Percentiles rank a stretch among this genome's conserved stretches.
These are phyloP conservation scores for Penicillium glabrum DNA, from an alignment of 2,329 filamentous ascomycete species.

Conservation along the genomic window DNA sequence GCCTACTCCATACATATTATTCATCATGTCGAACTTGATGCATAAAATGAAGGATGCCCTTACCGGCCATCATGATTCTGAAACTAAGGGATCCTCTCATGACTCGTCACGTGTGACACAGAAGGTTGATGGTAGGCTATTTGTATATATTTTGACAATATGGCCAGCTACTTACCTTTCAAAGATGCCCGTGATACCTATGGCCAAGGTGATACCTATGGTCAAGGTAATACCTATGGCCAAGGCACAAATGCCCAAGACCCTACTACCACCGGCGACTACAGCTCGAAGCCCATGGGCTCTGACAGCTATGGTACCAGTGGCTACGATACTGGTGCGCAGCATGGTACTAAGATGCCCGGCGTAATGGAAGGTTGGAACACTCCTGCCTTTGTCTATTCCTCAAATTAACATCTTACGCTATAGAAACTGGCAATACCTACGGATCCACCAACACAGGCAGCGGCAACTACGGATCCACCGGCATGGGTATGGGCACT, in stretches of 20 bases:
- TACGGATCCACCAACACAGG: slow-evolving; percentile 4
- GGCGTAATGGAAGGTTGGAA: slow-evolving; percentile 1
- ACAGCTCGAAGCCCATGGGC: slow-evolving; percentile 1
- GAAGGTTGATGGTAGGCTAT: slow-evolving; percentile 11
- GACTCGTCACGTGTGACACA: slow-evolving; percentile 27
- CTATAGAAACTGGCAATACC: background rate
- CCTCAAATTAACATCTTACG: background rate
- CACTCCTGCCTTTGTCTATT: background rate
- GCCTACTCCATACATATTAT: background rate
- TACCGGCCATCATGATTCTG: slow-evolving; percentile 28
- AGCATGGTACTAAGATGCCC: background rate
- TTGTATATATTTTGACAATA: background rate
- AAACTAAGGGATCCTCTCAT: slow-evolving; percentile 30
- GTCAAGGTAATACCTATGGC: background rate
- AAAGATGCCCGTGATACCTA: slow-evolving; percentile 8
- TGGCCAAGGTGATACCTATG: background rate
- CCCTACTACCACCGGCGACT: background rate
- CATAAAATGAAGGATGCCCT: slow-evolving; percentile 52
- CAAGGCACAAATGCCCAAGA: background rate
- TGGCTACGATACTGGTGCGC: background rate
- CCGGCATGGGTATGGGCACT: background rate
- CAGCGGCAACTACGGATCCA: slow-evolving; percentile 4
- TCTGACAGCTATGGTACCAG: background rate
- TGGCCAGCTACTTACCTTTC: background rate
- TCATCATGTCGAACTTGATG: slow-evolving; percentile 47